Conservation (phyloP, 2,329 filamentous ascomycete genomes). For the Sporothrix luriei region DNA sequence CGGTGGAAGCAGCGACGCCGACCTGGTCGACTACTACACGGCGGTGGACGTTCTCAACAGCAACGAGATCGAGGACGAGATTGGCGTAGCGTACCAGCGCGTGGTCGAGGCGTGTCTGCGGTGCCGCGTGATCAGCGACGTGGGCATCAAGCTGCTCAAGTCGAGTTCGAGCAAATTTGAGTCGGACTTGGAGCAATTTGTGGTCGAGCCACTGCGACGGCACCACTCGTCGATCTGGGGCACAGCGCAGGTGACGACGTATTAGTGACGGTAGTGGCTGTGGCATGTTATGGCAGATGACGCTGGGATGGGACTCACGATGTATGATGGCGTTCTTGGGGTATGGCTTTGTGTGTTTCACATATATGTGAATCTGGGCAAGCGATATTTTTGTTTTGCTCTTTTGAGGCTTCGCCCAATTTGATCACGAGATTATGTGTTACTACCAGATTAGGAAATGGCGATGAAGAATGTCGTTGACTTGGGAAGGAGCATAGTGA, state of each 20-base stretch:
- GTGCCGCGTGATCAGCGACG: slow-evolving; percentile 33
- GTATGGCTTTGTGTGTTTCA: neutral
- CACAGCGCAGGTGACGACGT: slow-evolving; percentile 26
- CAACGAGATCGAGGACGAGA: slow-evolving; percentile 35
- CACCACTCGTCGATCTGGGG: slow-evolving; percentile 34
- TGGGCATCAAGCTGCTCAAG: slow-evolving; percentile 29
- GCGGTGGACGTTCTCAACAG: slow-evolving; percentile 33
- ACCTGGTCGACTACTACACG: slow-evolving; percentile 34
- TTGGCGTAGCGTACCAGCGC: slow-evolving; percentile 33
- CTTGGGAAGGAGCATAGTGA: neutral
- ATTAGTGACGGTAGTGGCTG: slow-evolving; percentile 11
- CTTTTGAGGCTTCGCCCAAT: neutral
- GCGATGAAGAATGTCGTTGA: neutral
- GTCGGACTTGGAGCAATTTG: slow-evolving; percentile 33
- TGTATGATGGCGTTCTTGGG: neutral
- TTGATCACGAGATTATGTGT: neutral
- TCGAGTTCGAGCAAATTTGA: slow-evolving; percentile 33
- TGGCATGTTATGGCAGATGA: neutral
- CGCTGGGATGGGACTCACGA: neutral
- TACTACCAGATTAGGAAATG: neutral
- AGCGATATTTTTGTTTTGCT: neutral
- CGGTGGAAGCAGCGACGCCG: slow-evolving; percentile 26
- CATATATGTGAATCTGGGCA: neutral
- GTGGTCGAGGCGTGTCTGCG: slow-evolving; percentile 34
- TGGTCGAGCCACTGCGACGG: slow-evolving; percentile 33